These are phyloP conservation scores for Pythium phragmiticola DNA, from an alignment of 352 stramenopile genomes.

Conservation along the genomic window DNA sequence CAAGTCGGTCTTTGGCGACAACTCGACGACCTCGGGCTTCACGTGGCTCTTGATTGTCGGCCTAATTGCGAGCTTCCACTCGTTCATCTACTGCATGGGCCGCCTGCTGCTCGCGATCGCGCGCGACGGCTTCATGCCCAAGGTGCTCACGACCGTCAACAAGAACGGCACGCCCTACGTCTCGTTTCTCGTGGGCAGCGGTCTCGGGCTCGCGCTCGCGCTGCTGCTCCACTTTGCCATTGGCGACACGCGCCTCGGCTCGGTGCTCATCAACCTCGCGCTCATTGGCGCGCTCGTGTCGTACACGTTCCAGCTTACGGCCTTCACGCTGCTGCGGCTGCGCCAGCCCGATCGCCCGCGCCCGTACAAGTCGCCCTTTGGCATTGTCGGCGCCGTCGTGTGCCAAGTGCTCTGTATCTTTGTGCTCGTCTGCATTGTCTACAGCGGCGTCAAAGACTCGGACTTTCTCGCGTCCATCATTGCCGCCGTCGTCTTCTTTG, in stretches of 20 bases:
- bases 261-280: constrained; percentile 67
- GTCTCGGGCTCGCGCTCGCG: constrained; percentile 40
- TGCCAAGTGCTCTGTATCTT: constrained; percentile 46
- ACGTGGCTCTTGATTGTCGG: constrained; percentile 65
- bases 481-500: constrained; percentile 46
- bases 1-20: constrained; percentile 73
- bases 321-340: constrained; percentile 58
- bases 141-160: constrained; percentile 54
- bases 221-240: constrained; percentile 61
- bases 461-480: constrained; percentile 66
- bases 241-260: constrained; percentile 51
- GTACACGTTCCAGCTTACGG: constrained; percentile 61
- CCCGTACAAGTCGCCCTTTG: constrained; percentile 59
- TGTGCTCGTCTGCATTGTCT: constrained; percentile 59
- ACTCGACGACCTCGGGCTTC: constrained; percentile 51
- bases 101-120: constrained; percentile 61
- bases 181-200: constrained; percentile 41
- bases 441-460: constrained; percentile 48
- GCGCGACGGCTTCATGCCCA: constrained; percentile 54
- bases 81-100: constrained; percentile 75
- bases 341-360: constrained; percentile 47
- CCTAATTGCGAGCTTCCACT: constrained; percentile 59
- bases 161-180: constrained; percentile 42
- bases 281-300: constrained; percentile 61
- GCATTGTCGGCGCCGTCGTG: constrained; percentile 45